Conservation (phyloP, 176 grass and related monocot genomes). For the Urochloa ruziziensis region DNA sequence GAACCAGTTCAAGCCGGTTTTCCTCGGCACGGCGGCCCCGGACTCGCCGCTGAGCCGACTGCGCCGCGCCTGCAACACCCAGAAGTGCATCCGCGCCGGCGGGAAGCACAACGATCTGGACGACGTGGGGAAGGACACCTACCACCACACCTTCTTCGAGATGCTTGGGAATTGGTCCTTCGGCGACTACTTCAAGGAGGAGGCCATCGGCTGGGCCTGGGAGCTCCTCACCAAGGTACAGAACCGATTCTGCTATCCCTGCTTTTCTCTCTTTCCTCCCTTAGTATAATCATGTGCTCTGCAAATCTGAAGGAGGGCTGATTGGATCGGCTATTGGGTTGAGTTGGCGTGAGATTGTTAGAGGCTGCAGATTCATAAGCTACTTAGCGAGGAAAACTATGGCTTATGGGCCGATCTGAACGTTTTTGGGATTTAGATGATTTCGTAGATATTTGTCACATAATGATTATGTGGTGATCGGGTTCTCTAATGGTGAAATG, state of each 20-base stretch:
- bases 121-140: constrained; percentile 97
- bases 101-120: constrained; percentile 99
- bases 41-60: constrained; percentile 59
- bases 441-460: background rate
- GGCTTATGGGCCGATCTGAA: background rate
- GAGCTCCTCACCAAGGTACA: constrained; percentile 61
- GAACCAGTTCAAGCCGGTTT: constrained; percentile 98
- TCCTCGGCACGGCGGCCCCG: constrained; percentile 77
- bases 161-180: constrained; percentile 99
- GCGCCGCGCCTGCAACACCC: constrained; percentile 70
- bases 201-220: constrained; percentile 94
- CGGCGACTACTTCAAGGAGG: constrained; percentile 90
- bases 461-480: background rate
- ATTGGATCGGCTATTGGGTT: background rate
- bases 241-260: background rate
- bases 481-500: background rate
- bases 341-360: background rate
- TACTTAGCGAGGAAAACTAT: background rate
- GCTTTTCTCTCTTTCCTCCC: background rate
- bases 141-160: constrained; percentile 98
- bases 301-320: background rate
- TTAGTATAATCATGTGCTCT: background rate
- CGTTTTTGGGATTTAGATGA: background rate
- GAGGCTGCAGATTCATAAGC: background rate
- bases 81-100: constrained; percentile 96